These are phyloP conservation scores for Cryphonectria carpinicola DNA, from an alignment of 2,329 filamentous ascomycete species.

Conservation along the genomic window DNA sequence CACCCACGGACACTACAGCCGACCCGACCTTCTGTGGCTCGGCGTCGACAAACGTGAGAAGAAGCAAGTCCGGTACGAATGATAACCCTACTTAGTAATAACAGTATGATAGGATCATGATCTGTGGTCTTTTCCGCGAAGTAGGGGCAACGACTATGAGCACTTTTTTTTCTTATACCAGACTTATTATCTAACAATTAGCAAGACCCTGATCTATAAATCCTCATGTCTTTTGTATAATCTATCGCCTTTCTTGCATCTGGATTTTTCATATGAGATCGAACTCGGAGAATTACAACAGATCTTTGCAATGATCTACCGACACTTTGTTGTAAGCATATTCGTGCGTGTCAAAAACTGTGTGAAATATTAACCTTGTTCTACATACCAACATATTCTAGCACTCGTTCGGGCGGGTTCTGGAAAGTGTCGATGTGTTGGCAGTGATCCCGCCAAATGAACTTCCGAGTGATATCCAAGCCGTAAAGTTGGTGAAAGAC, in stretches of 20 bases:
- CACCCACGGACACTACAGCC: constrained; percentile 43
- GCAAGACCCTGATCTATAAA: not conserved
- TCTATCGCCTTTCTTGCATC: too few species aligned
- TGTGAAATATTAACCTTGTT: not conserved
- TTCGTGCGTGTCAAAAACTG: not conserved
- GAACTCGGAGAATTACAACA: not conserved
- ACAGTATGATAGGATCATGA: not conserved
- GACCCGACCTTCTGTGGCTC: constrained; percentile 47
- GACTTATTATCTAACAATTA: not conserved
- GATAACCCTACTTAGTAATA: not conserved
- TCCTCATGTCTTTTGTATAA: not conserved
- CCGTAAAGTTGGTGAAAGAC: not conserved
- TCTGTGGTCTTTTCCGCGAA: not conserved
- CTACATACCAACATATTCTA: not conserved
- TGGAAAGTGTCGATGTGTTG: constrained; percentile 2
- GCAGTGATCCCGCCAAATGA: not conserved
- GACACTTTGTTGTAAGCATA: not conserved
- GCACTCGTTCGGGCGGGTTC: not conserved
- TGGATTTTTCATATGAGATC: too few species aligned
- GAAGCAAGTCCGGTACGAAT: not conserved
- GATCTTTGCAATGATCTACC: constrained; percentile 1
- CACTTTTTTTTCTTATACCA: not conserved
- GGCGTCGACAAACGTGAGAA: constrained; percentile 36
- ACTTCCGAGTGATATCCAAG: not conserved
- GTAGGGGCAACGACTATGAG: not conserved